Conservation (phyloP, 2,329 filamentous ascomycete genomes). For the Aspergillus melleus region DNA sequence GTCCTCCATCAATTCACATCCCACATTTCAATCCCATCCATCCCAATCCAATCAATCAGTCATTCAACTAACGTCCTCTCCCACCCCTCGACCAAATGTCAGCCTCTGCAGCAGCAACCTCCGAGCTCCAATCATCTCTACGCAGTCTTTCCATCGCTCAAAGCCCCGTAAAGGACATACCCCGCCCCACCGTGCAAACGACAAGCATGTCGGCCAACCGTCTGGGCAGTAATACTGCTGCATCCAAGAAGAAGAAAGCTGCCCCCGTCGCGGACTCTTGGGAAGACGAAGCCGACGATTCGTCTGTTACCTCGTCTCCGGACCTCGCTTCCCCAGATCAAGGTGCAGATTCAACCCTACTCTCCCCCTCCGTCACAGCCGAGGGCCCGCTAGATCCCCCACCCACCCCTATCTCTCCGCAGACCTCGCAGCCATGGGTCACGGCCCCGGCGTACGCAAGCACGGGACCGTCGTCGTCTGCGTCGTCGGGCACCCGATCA, state of each 20-base stretch:
- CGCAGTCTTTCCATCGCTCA: slow-evolving; percentile 30
- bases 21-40: not conserved
- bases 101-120: slow-evolving; percentile 16
- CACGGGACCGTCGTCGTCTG: slow-evolving; percentile 14
- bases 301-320: slow-evolving; percentile 34
- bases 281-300: slow-evolving; percentile 67
- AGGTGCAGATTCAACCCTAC: slow-evolving; percentile 10
- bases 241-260: slow-evolving; percentile 30
- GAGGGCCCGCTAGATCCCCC: slow-evolving; percentile 56
- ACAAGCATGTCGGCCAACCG: slow-evolving; percentile 5
- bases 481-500: slow-evolving; percentile 15
- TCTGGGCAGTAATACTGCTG: not conserved
- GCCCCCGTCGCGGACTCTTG: slow-evolving; percentile 68
- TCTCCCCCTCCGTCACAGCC: slow-evolving; percentile 27
- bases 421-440: slow-evolving; percentile 26
- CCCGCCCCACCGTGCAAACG: slow-evolving; percentile 19
- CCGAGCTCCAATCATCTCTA: slow-evolving; percentile 35
- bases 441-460: slow-evolving; percentile 16
- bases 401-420: slow-evolving; percentile 65
- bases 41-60: not conserved
- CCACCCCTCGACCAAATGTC: slow-evolving; percentile 16
- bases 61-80: not conserved
- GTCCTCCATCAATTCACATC: not conserved
- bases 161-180: slow-evolving; percentile 28
- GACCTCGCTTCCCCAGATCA: slow-evolving; percentile 5